Percentiles rank a stretch among this genome's conserved stretches.
phyloP scores from a whole-genome alignment of 257 asterid species.

The Solanum lignicaule region DNA sequence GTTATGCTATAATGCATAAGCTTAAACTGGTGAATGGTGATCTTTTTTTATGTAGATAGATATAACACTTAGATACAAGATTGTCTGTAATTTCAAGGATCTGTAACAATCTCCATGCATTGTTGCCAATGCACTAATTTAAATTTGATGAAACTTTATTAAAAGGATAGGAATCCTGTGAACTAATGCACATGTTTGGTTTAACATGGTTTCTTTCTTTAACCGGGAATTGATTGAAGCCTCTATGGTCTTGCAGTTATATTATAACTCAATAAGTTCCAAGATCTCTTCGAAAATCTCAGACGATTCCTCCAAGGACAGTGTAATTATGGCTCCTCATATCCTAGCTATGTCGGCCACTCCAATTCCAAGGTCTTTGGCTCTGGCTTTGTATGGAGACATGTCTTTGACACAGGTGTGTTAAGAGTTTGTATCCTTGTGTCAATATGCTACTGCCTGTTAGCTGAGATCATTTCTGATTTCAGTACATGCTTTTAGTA shows the following conservation, averaged over 20 bases:
- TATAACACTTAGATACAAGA: neutral
- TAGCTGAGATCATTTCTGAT: neutral
- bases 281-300: slow-evolving; percentile 32
- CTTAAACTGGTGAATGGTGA: neutral
- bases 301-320: slow-evolving; percentile 28
- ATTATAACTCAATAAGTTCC: slow-evolving; percentile 44
- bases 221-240: neutral
- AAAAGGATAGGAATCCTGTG: neutral
- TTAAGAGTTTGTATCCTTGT: neutral
- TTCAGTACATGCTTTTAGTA: neutral
- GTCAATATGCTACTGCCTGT: neutral
- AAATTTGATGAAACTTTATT: neutral
- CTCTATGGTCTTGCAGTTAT: slow-evolving; percentile 52
- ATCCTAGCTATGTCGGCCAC: slow-evolving; percentile 97
- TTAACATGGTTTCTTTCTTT: neutral
- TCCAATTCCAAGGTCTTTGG: slow-evolving; percentile 95
- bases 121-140: neutral
- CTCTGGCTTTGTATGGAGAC: slow-evolving; percentile 92
- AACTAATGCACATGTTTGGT: neutral
- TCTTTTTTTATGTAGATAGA: neutral
- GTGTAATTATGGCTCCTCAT: slow-evolving; percentile 74
- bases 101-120: neutral
- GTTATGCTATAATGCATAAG: neutral
- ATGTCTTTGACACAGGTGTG: slow-evolving; percentile 93
- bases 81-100: neutral